Evolutionary conservation across 2,329 filamentous ascomycete genomes (phyloP).

Genomic region (Apiospora sp.): DNA sequence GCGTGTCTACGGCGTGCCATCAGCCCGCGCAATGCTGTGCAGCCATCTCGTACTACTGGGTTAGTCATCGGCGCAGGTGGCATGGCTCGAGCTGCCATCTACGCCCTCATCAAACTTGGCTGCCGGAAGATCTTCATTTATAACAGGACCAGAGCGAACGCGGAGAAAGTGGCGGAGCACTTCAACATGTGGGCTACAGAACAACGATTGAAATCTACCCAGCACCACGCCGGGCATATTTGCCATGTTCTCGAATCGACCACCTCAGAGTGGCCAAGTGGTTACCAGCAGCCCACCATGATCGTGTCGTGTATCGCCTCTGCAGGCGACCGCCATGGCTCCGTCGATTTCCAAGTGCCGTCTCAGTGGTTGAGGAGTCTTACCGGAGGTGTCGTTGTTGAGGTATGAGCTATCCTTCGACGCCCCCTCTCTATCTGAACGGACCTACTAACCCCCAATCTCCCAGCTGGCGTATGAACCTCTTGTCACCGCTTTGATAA

Average conservation of each 20-base stretch:
- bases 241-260: slow-evolving; percentile 65
- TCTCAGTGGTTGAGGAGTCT: slow-evolving; percentile 72
- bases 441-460: neutral
- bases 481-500: slow-evolving; percentile 71
- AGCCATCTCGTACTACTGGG: slow-evolving; percentile 59
- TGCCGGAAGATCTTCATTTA: slow-evolving; percentile 77
- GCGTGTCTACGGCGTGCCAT: slow-evolving; percentile 71
- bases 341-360: slow-evolving; percentile 75
- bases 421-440: neutral
- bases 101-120: slow-evolving; percentile 76
- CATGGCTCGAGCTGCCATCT: slow-evolving; percentile 78
- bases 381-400: slow-evolving; percentile 77
- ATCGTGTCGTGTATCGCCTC: slow-evolving; percentile 77
- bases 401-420: slow-evolving; percentile 47
- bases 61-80: slow-evolving; percentile 71
- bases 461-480: slow-evolving; percentile 72
- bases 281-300: slow-evolving; percentile 71
- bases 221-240: slow-evolving; percentile 48
- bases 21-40: slow-evolving; percentile 70
- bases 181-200: slow-evolving; percentile 64
- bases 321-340: slow-evolving; percentile 64
- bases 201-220: slow-evolving; percentile 41
- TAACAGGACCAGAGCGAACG: slow-evolving; percentile 70
- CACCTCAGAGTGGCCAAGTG: slow-evolving; percentile 69
- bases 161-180: slow-evolving; percentile 68